These are phyloP conservation scores for Volvox africanus DNA, from an alignment of 139 green algal genomes.

Conservation along the genomic window DNA sequence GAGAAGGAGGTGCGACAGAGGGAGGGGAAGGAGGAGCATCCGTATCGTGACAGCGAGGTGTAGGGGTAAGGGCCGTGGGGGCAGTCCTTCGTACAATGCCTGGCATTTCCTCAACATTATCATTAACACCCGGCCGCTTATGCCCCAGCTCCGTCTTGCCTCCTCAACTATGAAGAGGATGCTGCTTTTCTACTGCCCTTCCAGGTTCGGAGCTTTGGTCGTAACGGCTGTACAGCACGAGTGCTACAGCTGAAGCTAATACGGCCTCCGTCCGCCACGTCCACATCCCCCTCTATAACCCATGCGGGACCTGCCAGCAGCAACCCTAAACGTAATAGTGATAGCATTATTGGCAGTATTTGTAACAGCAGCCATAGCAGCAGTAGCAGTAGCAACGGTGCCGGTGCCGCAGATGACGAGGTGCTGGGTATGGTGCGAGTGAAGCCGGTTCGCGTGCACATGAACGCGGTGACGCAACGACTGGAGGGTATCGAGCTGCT, in stretches of 20 bases:
- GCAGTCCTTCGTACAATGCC: too few species aligned
- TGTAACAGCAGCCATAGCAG: background rate
- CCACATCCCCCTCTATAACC: background rate
- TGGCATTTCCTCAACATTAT: too few species aligned
- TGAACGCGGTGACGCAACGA: conserved; percentile 33
- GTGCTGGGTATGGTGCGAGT: conserved; percentile 38
- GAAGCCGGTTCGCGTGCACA: conserved; percentile 40
- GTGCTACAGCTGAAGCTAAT: conserved; percentile 31
- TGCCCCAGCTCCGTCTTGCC: background rate
- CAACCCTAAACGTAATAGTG: background rate
- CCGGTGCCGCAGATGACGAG: background rate
- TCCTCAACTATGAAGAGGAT: too few species aligned
- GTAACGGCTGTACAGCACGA: conserved; percentile 43
- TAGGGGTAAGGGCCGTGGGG: too few species aligned
- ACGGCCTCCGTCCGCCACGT: background rate
- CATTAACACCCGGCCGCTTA: too few species aligned
- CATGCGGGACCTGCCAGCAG: background rate
- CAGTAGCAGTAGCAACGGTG: background rate
- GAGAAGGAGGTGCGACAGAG: background rate
- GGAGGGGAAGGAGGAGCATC: too few species aligned
- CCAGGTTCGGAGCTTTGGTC: conserved; percentile 42
- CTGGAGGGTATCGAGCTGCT: conserved; percentile 42
- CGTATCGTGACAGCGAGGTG: too few species aligned
- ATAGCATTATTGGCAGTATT: background rate
- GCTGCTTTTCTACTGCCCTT: background rate